phyloP scores from a whole-genome alignment of 495 filamentous ascomycete genomes.

The Trichoderma reesei region DNA sequence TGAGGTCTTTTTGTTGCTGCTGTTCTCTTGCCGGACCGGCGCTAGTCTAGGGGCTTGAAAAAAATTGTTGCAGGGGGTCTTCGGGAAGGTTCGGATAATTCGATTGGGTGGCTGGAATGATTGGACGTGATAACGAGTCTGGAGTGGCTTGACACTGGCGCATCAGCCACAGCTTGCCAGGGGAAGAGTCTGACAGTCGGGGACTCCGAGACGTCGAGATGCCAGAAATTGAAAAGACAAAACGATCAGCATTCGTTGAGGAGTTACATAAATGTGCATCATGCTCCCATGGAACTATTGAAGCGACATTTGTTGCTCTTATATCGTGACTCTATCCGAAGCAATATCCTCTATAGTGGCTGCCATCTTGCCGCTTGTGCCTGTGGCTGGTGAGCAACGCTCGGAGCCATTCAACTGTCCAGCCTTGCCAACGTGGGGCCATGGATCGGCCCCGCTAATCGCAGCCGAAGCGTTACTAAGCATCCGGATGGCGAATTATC shows the following conservation, averaged over 20 bases:
- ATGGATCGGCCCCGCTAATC: not conserved
- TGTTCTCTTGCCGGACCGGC: not conserved
- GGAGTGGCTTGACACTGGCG: not conserved
- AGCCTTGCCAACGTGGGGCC: constrained; percentile 6
- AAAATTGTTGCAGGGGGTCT: constrained; percentile 1
- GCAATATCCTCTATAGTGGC: not conserved
- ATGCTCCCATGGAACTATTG: too few relatives aligned
- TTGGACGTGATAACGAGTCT: not conserved
- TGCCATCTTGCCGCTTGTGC: not conserved
- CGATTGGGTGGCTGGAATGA: not conserved
- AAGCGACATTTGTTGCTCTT: too few relatives aligned
- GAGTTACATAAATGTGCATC: too few relatives aligned
- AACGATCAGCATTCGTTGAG: too few relatives aligned
- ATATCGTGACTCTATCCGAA: too few relatives aligned
- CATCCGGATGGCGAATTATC: not conserved
- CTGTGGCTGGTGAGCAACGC: not conserved
- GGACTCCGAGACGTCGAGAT: not conserved
- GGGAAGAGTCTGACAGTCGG: not conserved
- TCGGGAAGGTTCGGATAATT: not conserved
- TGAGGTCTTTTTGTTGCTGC: constrained; percentile 1
- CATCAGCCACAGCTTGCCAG: not conserved
- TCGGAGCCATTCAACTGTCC: constrained; percentile 4
- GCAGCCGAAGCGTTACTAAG: not conserved
- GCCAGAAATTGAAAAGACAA: not conserved
- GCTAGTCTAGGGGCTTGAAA: constrained; percentile 7